Conservation (phyloP, 306 rosid genomes). For the Cyamopsis tetragonoloba region DNA sequence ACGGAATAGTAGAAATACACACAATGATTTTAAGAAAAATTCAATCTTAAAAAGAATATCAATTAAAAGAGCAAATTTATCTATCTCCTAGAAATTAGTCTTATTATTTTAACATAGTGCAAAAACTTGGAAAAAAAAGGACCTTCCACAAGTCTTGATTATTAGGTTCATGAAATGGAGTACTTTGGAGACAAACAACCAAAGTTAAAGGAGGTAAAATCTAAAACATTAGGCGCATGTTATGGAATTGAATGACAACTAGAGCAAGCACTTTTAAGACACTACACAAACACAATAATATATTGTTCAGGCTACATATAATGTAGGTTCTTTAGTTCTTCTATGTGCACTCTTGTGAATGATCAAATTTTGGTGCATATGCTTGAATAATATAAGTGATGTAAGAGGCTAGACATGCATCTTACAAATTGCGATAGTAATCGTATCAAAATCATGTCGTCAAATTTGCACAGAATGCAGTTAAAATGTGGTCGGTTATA, state of each 20-base stretch:
- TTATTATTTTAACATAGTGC: no score
- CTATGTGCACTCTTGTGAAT: not conserved
- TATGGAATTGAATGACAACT: not conserved
- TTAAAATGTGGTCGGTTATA: no score
- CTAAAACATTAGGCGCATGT: slow-evolving; percentile 2
- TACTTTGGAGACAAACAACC: not conserved
- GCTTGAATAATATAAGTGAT: not conserved
- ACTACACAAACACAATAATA: not conserved
- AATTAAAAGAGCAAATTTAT: no score
- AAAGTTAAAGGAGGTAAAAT: not conserved
- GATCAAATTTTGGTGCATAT: not conserved
- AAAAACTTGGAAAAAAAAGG: no score
- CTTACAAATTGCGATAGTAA: no score
- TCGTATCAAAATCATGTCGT: no score
- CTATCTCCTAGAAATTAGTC: no score
- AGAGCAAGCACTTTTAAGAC: not conserved
- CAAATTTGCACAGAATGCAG: no score
- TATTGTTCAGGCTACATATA: not conserved
- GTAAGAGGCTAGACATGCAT: no score
- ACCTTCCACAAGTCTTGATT: not conserved
- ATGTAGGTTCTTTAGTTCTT: not conserved
- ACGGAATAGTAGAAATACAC: no score
- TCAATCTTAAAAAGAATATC: no score
- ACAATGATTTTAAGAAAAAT: no score
- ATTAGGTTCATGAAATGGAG: not conserved